Evolutionary conservation across 805 yeast genomes (phyloP).

Genomic region (Barnettozyma sucrosica): DNA sequence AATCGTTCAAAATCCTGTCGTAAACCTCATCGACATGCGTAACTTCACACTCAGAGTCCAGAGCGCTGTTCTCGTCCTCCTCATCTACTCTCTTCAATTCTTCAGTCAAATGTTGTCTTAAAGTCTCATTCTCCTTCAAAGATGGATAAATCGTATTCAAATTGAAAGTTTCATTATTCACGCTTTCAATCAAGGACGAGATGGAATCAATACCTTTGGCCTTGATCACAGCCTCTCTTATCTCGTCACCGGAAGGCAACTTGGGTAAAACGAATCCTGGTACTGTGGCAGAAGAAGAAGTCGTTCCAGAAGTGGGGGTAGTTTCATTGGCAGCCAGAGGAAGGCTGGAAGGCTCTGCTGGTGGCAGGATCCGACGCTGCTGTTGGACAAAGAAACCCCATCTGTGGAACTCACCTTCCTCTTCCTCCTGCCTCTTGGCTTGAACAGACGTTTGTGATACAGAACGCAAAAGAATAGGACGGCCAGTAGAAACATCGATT

Average conservation of each 20-base stretch:
- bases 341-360: conserved; percentile 7
- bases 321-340: not conserved
- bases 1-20: conserved; percentile 64
- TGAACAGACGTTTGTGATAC: conserved; percentile 58
- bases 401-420: conserved; percentile 88
- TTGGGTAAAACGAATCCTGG: conserved; percentile 23
- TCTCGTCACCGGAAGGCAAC: conserved; percentile 42
- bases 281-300: not conserved
- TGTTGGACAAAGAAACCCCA: conserved; percentile 79
- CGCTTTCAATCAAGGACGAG: conserved; percentile 59
- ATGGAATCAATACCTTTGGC: conserved; percentile 74
- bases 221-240: conserved; percentile 52
- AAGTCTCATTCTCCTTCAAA: conserved; percentile 11
- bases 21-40: conserved; percentile 63
- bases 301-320: not conserved
- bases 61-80: conserved; percentile 3
- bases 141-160: conserved; percentile 43
- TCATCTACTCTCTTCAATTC: not conserved
- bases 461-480: conserved; percentile 61
- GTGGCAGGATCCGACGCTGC: conserved; percentile 33
- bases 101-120: not conserved
- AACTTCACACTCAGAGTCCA: conserved; percentile 4
- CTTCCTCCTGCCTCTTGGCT: conserved; percentile 76
- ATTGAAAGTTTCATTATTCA: conserved; percentile 47
- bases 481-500: conserved; percentile 64